These are phyloP conservation scores for Leccinum ochraceum DNA, from an alignment of 768 basidiomycete species.

Conservation along the genomic window DNA sequence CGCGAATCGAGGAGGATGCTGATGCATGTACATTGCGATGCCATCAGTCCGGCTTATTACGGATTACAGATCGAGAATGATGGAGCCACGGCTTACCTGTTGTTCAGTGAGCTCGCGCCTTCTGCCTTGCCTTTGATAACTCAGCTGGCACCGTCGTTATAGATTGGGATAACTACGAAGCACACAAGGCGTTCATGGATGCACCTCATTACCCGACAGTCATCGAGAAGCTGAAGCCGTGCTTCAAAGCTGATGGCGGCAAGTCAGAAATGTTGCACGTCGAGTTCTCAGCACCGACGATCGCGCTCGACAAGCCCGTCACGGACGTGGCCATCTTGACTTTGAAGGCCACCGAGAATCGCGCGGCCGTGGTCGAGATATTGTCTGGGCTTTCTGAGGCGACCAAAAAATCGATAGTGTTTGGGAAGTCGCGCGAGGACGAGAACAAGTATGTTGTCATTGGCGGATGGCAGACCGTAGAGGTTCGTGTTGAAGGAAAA, in stretches of 20 bases:
- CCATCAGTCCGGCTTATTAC: neutral
- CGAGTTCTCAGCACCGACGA: constrained; percentile 15
- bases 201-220: constrained; percentile 7
- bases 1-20: neutral
- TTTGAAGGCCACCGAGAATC: constrained; percentile 27
- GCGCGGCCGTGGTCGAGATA: constrained; percentile 12
- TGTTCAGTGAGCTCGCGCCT: constrained; percentile 18
- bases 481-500: constrained; percentile 19
- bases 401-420: constrained; percentile 16
- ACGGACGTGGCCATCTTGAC: constrained; percentile 22
- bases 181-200: constrained; percentile 19
- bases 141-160: neutral
- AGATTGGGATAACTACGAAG: constrained; percentile 31
- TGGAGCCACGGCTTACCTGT: constrained; percentile 9
- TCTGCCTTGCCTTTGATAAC: neutral
- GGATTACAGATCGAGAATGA: constrained; percentile 24
- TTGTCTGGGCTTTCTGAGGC: constrained; percentile 15
- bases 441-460: constrained; percentile 22
- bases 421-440: constrained; percentile 23
- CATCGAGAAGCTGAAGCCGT: constrained; percentile 1
- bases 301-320: constrained; percentile 24
- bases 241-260: constrained; percentile 1
- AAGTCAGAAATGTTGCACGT: constrained; percentile 23
- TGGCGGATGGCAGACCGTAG: constrained; percentile 23
- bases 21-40: neutral